Evolutionary conservation across 2,329 filamentous ascomycete species (phyloP).

Genomic region (Xylariaceae sp.): DNA sequence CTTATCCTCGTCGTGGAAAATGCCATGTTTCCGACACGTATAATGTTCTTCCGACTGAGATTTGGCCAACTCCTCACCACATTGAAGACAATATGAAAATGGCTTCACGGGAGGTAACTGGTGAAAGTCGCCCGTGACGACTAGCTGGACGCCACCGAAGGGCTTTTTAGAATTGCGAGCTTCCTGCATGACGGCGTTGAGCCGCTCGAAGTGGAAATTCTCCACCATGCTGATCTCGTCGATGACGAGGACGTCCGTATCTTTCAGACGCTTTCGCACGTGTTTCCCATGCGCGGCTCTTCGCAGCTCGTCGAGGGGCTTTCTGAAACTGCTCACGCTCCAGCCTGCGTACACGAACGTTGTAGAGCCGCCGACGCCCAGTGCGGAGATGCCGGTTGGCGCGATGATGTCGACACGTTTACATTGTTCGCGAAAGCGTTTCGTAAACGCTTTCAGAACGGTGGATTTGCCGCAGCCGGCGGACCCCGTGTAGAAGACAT

Average conservation of each 20-base stretch:
- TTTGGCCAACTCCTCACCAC: conserved; percentile 34
- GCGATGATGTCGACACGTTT: conserved; percentile 48
- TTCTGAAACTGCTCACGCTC: conserved; percentile 43
- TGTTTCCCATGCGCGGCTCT: conserved; percentile 29
- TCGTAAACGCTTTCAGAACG: conserved; percentile 46
- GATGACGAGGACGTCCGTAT: conserved; percentile 54
- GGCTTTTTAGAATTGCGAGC: conserved; percentile 23
- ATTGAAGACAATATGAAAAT: conserved; percentile 47
- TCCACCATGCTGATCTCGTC: conserved; percentile 65
- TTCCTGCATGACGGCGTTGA: conserved; percentile 44
- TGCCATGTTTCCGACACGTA: conserved; percentile 33
- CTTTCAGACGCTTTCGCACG: conserved; percentile 34
- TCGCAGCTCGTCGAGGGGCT: conserved; percentile 34
- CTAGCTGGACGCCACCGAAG: conserved; percentile 47
- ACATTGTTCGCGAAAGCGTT: conserved; percentile 32
- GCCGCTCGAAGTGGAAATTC: conserved; percentile 47
- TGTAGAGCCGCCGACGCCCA: conserved; percentile 52
- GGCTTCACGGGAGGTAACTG: conserved; percentile 56
- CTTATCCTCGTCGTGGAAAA: conserved; percentile 45
- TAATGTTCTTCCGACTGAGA: conserved; percentile 25
- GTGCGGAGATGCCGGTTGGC: conserved; percentile 54
- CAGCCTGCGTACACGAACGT: conserved; percentile 55
- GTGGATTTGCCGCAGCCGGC: conserved; percentile 57
- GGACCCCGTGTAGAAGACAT: conserved; percentile 61
- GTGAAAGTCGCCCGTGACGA: conserved; percentile 57